Evolutionary conservation across 108 stramenopile genomes (phyloP).

Genomic region (Stephanodiscus triporus): DNA sequence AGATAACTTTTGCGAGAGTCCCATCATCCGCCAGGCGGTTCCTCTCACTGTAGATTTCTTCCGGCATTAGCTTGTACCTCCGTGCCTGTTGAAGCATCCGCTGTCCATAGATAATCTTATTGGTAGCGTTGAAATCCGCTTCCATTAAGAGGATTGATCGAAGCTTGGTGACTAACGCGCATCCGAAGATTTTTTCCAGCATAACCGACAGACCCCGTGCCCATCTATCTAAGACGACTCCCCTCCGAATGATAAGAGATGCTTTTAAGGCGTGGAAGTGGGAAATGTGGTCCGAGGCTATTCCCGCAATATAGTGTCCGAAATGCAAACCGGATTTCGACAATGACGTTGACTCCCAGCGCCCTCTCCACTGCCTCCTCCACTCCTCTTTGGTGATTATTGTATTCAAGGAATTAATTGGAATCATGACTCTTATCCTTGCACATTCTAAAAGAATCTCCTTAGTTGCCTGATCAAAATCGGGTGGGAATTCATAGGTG

Average conservation of each 20-base stretch:
- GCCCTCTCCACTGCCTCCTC: slow-evolving; percentile 1
- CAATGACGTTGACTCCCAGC: slow-evolving; percentile 7
- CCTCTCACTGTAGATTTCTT: slow-evolving; percentile 35
- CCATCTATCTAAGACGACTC: background rate
- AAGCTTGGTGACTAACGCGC: slow-evolving; percentile 2
- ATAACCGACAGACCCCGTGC: background rate
- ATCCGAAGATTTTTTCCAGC: slow-evolving; percentile 4
- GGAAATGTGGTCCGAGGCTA: background rate
- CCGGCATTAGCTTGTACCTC: slow-evolving; percentile 18
- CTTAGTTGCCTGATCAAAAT: slow-evolving; percentile 1
- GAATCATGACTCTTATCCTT: background rate
- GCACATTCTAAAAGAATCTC: slow-evolving; percentile 1
- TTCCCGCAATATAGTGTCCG: background rate
- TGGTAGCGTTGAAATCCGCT: slow-evolving; percentile 22
- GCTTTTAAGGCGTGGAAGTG: slow-evolving; percentile 1
- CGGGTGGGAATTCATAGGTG: background rate
- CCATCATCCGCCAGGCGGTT: slow-evolving; percentile 13
- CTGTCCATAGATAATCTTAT: slow-evolving; percentile 17
- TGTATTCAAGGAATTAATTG: background rate
- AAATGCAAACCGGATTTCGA: slow-evolving; percentile 13
- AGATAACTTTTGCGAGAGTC: background rate
- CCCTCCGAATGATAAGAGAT: background rate
- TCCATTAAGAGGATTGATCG: slow-evolving; percentile 17
- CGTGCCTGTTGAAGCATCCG: slow-evolving; percentile 16
- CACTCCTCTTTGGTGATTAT: background rate